Evolutionary conservation across 768 basidiomycete genomes (phyloP).

Genomic region (Lactarius vividus): DNA sequence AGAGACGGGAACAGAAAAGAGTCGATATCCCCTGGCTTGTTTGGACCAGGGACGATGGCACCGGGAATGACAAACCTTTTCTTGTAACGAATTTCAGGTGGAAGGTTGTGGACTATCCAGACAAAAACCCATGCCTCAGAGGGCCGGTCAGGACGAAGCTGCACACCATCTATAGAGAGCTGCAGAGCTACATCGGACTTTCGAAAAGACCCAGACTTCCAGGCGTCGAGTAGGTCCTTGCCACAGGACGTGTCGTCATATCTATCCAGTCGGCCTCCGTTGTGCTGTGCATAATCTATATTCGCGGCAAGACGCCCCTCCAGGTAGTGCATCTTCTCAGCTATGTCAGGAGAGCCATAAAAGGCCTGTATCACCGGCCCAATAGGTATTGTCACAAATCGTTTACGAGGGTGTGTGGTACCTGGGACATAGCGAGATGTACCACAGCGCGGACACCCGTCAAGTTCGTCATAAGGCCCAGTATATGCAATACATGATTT

Average conservation of each 20-base stretch:
- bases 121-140: neutral
- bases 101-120: neutral
- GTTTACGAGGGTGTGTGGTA: no score
- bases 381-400: neutral
- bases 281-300: no score
- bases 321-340: neutral
- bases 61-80: no score
- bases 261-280: neutral
- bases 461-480: neutral
- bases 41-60: no score
- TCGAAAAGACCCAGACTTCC: neutral
- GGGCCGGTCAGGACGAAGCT: neutral
- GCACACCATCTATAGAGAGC: neutral
- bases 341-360: neutral
- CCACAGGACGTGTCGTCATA: neutral
- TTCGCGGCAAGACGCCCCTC: neutral
- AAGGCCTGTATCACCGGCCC: neutral
- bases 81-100: no score
- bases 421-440: no score
- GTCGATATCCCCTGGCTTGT: no score
- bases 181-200: neutral
- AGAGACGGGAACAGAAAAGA: no score
- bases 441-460: neutral
- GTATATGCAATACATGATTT: neutral
- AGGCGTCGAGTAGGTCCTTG: neutral